A percentile compares a stretch with the other conserved stretches of the same genome.
These are phyloP conservation scores for Pseudopyrenochaeta lycopersici DNA, from an alignment of 2,329 filamentous ascomycete species.

Conservation along the genomic window DNA sequence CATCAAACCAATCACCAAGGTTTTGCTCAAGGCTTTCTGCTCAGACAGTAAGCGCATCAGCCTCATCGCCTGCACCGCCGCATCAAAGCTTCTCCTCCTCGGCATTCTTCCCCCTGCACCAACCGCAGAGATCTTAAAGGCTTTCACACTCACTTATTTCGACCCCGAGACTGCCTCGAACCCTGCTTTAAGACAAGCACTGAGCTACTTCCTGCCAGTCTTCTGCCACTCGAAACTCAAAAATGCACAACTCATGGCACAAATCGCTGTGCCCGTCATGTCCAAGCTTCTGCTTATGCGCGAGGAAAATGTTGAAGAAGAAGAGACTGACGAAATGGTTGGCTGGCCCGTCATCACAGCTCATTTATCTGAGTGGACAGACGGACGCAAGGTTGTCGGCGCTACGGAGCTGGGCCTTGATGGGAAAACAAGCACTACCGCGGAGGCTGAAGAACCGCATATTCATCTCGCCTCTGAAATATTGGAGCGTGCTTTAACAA, in stretches of 20 bases:
- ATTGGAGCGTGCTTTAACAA: conserved; percentile 75
- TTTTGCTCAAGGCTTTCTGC: conserved; percentile 80
- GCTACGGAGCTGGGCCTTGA: conserved; percentile 58
- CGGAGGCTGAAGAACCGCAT: conserved; percentile 79
- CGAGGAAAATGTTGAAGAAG: conserved; percentile 74
- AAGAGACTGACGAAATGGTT: conserved; percentile 76
- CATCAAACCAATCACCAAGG: conserved; percentile 76
- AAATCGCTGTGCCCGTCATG: conserved; percentile 76
- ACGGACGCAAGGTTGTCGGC: conserved; percentile 79
- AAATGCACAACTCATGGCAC: conserved; percentile 83
- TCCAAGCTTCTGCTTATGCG: conserved; percentile 70
- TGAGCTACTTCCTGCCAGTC: conserved; percentile 94
- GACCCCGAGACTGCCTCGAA: conserved; percentile 83
- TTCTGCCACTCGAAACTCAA: conserved; percentile 87
- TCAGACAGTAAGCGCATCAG: conserved; percentile 78
- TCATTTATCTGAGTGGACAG: conserved; percentile 93
- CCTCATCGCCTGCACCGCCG: conserved; percentile 79
- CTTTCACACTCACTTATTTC: conserved; percentile 87
- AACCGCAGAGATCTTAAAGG: conserved; percentile 78
- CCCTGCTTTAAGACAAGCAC: conserved; percentile 81
- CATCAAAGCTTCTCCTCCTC: conserved; percentile 86
- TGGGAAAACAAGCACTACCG: conserved; percentile 63
- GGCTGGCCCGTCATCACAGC: conserved; percentile 79
- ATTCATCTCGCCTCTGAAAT: conserved; percentile 80
- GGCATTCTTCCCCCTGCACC: conserved; percentile 66